phyloP scores from a whole-genome alignment of 768 basidiomycete genomes.

The Suillus decipiens region DNA sequence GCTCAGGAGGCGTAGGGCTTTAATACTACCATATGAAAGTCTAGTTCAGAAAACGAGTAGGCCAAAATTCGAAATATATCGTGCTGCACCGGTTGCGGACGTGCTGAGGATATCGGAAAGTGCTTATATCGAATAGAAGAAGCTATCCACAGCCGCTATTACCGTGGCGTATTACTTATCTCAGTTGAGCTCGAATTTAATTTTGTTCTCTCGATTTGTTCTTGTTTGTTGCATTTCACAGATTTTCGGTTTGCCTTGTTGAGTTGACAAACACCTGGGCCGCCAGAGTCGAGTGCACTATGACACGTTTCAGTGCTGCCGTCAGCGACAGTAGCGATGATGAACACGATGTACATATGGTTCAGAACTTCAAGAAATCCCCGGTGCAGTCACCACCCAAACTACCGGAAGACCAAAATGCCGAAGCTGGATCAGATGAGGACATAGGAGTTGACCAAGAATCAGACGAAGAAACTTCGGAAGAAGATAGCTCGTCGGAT shows the following conservation, averaged over 20 bases:
- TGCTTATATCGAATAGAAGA: background rate
- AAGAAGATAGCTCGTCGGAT: slow-evolving; percentile 39
- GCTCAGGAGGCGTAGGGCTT: background rate
- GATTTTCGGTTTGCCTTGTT: slow-evolving; percentile 24
- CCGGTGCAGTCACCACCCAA: slow-evolving; percentile 20
- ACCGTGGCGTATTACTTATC: background rate
- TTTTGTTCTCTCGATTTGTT: slow-evolving; percentile 18
- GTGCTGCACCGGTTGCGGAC: background rate
- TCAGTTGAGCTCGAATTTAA: background rate
- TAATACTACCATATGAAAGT: background rate
- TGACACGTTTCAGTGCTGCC: slow-evolving; percentile 73
- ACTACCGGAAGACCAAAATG: slow-evolving; percentile 34
- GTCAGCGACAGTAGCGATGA: slow-evolving; percentile 58
- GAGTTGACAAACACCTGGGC: slow-evolving; percentile 9
- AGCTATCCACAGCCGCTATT: background rate
- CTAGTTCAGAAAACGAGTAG: background rate
- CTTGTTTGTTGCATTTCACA: slow-evolving; percentile 31
- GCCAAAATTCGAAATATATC: background rate
- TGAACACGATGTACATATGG: slow-evolving; percentile 41
- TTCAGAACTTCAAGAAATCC: slow-evolving; percentile 24
- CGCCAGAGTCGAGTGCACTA: slow-evolving; percentile 28
- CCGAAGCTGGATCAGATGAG: slow-evolving; percentile 28
- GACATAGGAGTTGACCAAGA: slow-evolving; percentile 35
- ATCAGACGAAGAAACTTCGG: slow-evolving; percentile 40
- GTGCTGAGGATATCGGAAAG: background rate